Base-by-base conservation (phyloP, 129 eudicot species). In the Heracleum sosnowskyi region DNA sequence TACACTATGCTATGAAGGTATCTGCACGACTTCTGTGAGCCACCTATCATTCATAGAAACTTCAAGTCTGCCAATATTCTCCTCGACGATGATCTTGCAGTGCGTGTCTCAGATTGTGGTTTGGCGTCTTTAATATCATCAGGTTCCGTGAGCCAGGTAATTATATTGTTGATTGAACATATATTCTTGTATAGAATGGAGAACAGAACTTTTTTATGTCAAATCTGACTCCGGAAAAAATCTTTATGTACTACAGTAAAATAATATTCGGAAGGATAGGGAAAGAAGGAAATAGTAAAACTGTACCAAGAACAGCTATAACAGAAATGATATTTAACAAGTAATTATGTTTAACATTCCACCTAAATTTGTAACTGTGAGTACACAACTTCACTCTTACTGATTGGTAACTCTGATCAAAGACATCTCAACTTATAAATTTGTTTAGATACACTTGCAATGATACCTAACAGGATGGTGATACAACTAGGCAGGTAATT, bases 21-120 rank as follows among this genome's bases (percentile, higher is more conserved):
- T 87, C 87, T 95, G 82, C 97, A 95, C 36, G 98, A 95, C 84
- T 78, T 88, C 79, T 91, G 94, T 78, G 98, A 95, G 74, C 98
- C 98, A 76, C 96, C 97, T 73, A 77, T 95, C 68, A 86, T 91
- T 68, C 98, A 95, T 76, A 86, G 96, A 81, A 95, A 95, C 86
- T 90, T 95, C 89, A 95, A 95, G 83, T 86, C 98, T n/a, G 90
- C 84, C 26, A 95, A 95, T 84, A 83, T 95, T 83, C 97, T 95
- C 81, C 97, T 95, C 24, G 98, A 92, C 70, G 96, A 95, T 51
- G 97, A 95, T 79, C 97, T 95, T 57, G 77, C 86, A 47, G 96
- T 95, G 68, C 92, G 82, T 79, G 92, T 95, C 69, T 95, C 98
- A 28, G 98, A 95, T 85, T 95, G 98, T 79, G 98, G 98, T 74